Percentiles rank a stretch among this genome's conserved stretches.
Evolutionary conservation across 2,329 filamentous ascomycete genomes (phyloP).

Genomic region (Neoscytalidium dimidiatum): DNA sequence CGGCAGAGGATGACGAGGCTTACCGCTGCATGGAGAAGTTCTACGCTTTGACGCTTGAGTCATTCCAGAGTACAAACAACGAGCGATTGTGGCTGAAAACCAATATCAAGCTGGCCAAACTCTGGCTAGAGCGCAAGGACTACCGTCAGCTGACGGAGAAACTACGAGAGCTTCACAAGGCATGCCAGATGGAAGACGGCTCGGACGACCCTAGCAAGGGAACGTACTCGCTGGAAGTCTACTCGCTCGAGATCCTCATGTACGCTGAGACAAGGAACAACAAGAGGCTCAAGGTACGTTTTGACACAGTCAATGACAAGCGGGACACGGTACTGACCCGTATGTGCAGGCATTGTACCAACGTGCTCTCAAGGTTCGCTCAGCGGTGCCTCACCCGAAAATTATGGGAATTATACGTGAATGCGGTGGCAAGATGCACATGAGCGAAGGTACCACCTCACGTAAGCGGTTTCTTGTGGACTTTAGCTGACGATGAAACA

Average conservation of each 20-base stretch:
- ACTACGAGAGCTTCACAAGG: constrained; percentile 81
- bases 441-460: constrained; percentile 70
- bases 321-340: constrained; percentile 6
- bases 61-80: constrained; percentile 97
- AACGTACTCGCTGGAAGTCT: constrained; percentile 93
- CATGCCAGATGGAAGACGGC: constrained; percentile 85
- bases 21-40: constrained; percentile 89
- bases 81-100: constrained; percentile 97
- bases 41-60: constrained; percentile 89
- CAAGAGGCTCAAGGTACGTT: constrained; percentile 79
- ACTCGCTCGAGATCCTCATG: constrained; percentile 98
- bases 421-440: constrained; percentile 99
- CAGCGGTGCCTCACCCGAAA: constrained; percentile 96
- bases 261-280: constrained; percentile 96
- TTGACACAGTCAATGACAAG: not conserved
- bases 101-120: constrained; percentile 91
- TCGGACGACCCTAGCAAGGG: constrained; percentile 91
- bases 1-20: constrained; percentile 69
- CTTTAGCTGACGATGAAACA: constrained; percentile 31
- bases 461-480: constrained; percentile 21
- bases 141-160: constrained; percentile 80
- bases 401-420: constrained; percentile 99
- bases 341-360: constrained; percentile 71
- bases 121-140: constrained; percentile 89
- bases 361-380: constrained; percentile 85